phyloP scores from a whole-genome alignment of 805 yeast species.

The Saccharomycopsis babjevae region DNA sequence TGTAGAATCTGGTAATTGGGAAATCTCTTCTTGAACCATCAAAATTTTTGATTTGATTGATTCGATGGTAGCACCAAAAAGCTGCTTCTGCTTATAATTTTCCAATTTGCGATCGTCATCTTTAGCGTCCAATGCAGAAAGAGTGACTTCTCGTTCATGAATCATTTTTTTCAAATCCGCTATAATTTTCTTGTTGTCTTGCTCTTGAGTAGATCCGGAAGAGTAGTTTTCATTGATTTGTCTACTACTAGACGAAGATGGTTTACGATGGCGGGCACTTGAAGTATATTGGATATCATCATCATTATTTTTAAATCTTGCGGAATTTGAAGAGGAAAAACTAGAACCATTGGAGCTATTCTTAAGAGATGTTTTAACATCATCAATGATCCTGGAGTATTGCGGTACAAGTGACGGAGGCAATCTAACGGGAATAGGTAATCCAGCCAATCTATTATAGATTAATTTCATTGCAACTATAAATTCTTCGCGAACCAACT shows the following conservation, averaged over 20 bases:
- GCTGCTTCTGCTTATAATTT: constrained; percentile 15
- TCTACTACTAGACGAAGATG: constrained; percentile 21
- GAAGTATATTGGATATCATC: constrained; percentile 58
- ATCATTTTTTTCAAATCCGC: constrained; percentile 53
- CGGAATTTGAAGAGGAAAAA: constrained; percentile 4
- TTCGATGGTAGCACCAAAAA: constrained; percentile 49
- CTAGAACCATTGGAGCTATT: background rate
- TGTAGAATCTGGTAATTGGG: constrained; percentile 16
- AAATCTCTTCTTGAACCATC: constrained; percentile 31
- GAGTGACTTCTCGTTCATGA: constrained; percentile 58
- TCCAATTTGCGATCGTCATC: constrained; percentile 33
- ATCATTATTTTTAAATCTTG: constrained; percentile 69
- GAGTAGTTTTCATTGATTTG: constrained; percentile 30
- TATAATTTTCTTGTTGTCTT: constrained; percentile 26
- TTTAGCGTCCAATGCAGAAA: constrained; percentile 63
- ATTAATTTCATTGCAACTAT: constrained; percentile 96
- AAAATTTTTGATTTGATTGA: constrained; percentile 51
- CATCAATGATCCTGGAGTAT: constrained; percentile 61
- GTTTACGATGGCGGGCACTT: constrained; percentile 47
- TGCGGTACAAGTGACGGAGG: constrained; percentile 92
- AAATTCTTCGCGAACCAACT: constrained; percentile 80
- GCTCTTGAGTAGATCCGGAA: constrained; percentile 19
- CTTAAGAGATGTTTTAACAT: constrained; percentile 53
- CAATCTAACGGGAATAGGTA: constrained; percentile 66
- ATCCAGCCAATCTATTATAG: constrained; percentile 81